Base-by-base conservation (phyloP, 2,329 filamentous ascomycete species). In the Coleophoma cylindrospora region DNA sequence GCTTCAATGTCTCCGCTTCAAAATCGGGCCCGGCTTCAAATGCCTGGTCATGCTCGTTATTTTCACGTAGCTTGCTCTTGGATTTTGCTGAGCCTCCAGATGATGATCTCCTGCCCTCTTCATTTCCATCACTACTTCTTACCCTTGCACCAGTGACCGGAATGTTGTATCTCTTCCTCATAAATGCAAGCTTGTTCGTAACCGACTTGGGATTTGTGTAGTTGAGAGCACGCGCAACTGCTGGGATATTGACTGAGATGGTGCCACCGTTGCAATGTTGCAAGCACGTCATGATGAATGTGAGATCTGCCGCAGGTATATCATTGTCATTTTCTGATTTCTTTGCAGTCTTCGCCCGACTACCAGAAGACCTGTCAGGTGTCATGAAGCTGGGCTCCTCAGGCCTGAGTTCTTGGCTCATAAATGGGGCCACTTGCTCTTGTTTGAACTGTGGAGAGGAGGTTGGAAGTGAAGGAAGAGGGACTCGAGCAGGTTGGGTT, bases 161-260 rank as follows among this genome's bases (percentile, higher is more conserved):
- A 12, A 44, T 44, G 21, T 44, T n/a, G 32, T 44, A 44, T 15
- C 27, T 44, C 41, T 44, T 44, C 27, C 41, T 44, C 41, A 44
- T 44, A 21, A 44, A 44, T n/a, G 41, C 41, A 15, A 44, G 21
- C 41, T 44, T 44, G 21, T 44, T 44, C n/a, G 21, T 44, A 10
- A 44, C 41, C 10, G 41, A 44, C 32, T 44, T 44, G 12, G 41
- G 41, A 33, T 44, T 44, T n/a, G 41, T 44, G 27, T 44, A 44
- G 10, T 27, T 14, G 7, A 44, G 41, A 9, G 27, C 41, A 10
- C 27, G 21, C 9, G 41, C 41, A 6, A 44, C 41, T 10, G 41
- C 41, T n/a, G 41, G 41, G n/a, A 44, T 44, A 27, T 44, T 27
- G 27, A 44, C 41, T 15, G 19, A 44, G 10, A 44, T 21, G 15